A percentile compares a stretch with the other conserved stretches of the same genome.
Evolutionary conservation across 441 rosid genomes (phyloP).

Genomic region (Dalechampia spathulata): DNA sequence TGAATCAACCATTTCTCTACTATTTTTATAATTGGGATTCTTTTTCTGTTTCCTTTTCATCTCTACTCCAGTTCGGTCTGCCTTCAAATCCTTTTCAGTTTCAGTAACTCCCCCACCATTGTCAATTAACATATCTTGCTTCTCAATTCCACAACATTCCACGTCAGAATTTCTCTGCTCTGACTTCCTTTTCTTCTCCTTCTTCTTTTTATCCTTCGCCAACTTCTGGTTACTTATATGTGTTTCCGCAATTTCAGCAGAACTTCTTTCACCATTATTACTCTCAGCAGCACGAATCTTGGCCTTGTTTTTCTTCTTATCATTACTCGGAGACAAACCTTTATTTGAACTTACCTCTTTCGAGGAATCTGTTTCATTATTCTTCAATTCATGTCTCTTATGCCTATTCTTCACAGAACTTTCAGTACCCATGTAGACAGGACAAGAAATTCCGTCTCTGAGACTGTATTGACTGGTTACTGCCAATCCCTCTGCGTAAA

Average conservation of each 20-base stretch:
- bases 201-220: neutral
- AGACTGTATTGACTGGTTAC: slow-evolving; percentile 6
- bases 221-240: neutral
- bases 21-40: neutral
- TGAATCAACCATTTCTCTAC: neutral
- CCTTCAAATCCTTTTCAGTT: neutral
- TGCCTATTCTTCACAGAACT: neutral
- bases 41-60: neutral
- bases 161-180: neutral
- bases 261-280: neutral
- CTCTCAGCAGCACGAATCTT: neutral
- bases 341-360: neutral
- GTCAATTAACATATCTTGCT: neutral
- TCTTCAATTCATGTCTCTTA: neutral
- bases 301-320: neutral
- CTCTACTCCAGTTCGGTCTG: neutral
- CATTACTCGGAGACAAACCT: neutral
- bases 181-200: neutral
- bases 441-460: neutral
- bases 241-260: neutral
- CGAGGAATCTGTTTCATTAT: neutral
- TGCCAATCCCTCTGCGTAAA: slow-evolving; percentile 11
- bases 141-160: neutral
- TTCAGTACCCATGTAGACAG: slow-evolving; percentile 2
- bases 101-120: neutral